These are phyloP conservation scores for Solanum arcanum DNA, from an alignment of 257 asterid species.

Conservation along the genomic window DNA sequence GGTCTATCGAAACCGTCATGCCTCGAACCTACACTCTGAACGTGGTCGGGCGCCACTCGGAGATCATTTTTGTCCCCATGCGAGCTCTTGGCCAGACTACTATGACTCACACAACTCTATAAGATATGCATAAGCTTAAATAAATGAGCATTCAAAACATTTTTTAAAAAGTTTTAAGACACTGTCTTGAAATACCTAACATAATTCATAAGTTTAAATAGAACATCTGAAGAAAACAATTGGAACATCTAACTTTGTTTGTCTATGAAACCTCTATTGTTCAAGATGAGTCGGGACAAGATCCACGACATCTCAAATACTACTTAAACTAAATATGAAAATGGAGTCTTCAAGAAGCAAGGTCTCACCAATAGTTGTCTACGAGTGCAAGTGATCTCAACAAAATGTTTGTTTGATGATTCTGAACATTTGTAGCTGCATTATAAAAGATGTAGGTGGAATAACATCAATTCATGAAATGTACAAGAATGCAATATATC, in stretches of 20 bases:
- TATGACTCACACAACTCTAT: too few relatives aligned
- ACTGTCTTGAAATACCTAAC: neutral
- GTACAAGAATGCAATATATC: too few relatives aligned
- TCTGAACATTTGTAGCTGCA: neutral
- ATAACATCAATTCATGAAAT: too few relatives aligned
- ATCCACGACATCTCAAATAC: neutral
- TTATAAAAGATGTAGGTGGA: neutral
- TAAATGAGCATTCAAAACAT: neutral
- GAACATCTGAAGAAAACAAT: neutral
- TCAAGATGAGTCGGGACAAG: neutral
- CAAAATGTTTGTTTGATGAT: neutral
- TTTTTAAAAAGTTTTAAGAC: too few relatives aligned
- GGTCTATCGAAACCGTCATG: neutral
- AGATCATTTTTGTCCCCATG: too few relatives aligned
- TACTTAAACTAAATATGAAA: neutral
- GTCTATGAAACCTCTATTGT: neutral
- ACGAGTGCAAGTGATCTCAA: neutral
- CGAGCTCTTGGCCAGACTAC: neutral
- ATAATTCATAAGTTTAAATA: too few relatives aligned
- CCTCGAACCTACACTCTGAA: neutral
- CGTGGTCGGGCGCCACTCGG: neutral
- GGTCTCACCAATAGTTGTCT: neutral
- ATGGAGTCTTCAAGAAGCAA: neutral
- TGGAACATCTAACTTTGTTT: neutral
- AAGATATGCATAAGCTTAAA: neutral